phyloP scores from a whole-genome alignment of 140 eudicot genomes.

The Cichorium intybus region DNA sequence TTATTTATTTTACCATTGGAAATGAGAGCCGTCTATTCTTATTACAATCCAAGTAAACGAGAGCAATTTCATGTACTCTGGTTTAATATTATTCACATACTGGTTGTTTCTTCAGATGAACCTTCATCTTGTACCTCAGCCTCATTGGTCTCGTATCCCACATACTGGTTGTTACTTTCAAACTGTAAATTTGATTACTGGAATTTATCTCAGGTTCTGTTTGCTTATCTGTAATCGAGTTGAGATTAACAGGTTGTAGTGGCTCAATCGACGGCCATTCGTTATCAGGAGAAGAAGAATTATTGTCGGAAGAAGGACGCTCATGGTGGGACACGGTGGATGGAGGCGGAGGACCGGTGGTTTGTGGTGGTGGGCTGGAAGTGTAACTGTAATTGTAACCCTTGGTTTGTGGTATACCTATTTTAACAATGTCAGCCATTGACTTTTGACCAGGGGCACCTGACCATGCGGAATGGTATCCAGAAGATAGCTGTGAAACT shows the following conservation, averaged over 20 bases:
- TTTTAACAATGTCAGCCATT: no score
- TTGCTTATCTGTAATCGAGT: conserved; percentile 26
- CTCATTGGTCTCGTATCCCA: conserved; percentile 39
- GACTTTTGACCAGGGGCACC: no score
- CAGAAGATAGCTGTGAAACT: conserved; percentile 45
- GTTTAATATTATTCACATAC: no score
- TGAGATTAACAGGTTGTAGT: conserved; percentile 34
- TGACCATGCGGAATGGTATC: conserved; percentile 66
- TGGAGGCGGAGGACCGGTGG: conserved; percentile 31
- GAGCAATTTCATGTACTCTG: no score
- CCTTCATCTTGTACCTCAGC: conserved; percentile 49
- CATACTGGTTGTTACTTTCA: conserved; percentile 33
- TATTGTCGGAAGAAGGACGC: conserved; percentile 31
- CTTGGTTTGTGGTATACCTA: no score
- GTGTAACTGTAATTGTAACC: no score
- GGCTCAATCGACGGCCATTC: conserved; percentile 84
- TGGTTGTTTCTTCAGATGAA: conserved; percentile 40
- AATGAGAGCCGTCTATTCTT: no score
- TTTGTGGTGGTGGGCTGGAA: conserved; percentile 33
- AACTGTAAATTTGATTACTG: conserved; percentile 30
- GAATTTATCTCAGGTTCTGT: no score
- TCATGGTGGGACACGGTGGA: conserved; percentile 8
- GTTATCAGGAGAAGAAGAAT: conserved; percentile 47
- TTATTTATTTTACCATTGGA: no score
- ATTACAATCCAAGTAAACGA: no score